phyloP scores from a whole-genome alignment of 2,329 filamentous ascomycete genomes.

The Amauroascus niger region DNA sequence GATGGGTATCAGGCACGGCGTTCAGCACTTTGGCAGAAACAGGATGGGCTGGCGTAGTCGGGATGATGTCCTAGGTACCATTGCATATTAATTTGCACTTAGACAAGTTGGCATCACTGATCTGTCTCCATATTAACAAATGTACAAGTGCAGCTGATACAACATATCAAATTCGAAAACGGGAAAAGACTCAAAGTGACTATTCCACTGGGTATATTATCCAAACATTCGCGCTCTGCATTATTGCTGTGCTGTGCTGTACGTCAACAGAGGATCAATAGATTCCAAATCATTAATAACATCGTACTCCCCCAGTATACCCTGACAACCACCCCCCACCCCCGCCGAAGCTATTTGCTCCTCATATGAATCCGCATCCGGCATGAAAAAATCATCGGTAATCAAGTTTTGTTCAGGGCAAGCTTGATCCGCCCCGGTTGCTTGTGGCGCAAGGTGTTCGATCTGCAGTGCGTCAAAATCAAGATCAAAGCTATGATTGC shows the following conservation, averaged over 20 bases:
- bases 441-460: not conserved
- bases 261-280: slow-evolving; percentile 29
- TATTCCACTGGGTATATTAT: not conserved
- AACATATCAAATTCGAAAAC: too few relatives aligned
- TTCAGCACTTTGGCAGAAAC: not conserved
- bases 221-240: not conserved
- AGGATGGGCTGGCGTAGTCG: not conserved
- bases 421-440: not conserved
- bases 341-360: not conserved
- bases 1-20: not conserved
- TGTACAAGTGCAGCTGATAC: too few relatives aligned
- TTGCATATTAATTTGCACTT: too few relatives aligned
- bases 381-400: slow-evolving; percentile 1
- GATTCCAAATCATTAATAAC: slow-evolving; percentile 16
- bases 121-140: too few relatives aligned
- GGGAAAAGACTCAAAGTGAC: too few relatives aligned
- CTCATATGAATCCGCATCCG: not conserved
- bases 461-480: slow-evolving; percentile 10
- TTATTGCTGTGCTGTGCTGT: slow-evolving; percentile 13
- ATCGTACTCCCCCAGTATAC: slow-evolving; percentile 6
- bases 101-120: too few relatives aligned
- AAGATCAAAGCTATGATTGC: slow-evolving; percentile 19
- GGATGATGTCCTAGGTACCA: too few relatives aligned
- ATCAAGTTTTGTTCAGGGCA: not conserved
- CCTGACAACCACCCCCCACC: not conserved